Conservation (phyloP, 768 basidiomycete genomes). For the Sarcomyxa edulis region DNA sequence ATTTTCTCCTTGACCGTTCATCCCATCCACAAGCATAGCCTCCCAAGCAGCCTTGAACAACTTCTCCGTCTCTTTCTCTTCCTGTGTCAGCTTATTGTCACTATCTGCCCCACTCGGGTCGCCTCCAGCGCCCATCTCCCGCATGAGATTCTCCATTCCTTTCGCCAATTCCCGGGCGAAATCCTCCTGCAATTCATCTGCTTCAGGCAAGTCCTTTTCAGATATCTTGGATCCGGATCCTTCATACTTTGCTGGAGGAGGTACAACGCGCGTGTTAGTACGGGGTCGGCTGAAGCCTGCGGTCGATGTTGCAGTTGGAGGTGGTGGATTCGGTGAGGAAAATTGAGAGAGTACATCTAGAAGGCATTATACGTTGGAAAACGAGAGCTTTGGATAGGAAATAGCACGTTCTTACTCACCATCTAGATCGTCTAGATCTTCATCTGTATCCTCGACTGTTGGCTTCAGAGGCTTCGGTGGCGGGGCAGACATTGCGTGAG, state of each 20-base stretch:
- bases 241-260: constrained; percentile 19
- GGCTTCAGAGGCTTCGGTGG: constrained; percentile 3
- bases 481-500: neutral
- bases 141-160: constrained; percentile 48
- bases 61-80: constrained; percentile 22
- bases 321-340: constrained; percentile 27
- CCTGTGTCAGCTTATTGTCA: constrained; percentile 22
- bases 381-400: too few species aligned
- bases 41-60: constrained; percentile 64
- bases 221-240: neutral
- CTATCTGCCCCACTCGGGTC: constrained; percentile 18
- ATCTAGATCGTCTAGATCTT: constrained; percentile 70
- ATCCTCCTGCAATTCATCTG: constrained; percentile 28
- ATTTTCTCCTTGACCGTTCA: constrained; percentile 28
- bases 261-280: constrained; percentile 44
- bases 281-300: constrained; percentile 31
- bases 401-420: constrained; percentile 20
- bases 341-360: constrained; percentile 46
- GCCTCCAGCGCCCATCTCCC: constrained; percentile 29
- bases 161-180: constrained; percentile 42
- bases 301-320: constrained; percentile 22
- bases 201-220: neutral
- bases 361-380: too few species aligned
- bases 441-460: constrained; percentile 25
- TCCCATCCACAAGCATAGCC: constrained; percentile 59